Evolutionary conservation across 2,329 filamentous ascomycete species (phyloP), one percentile per base, ranked within the genome.

Genomic region (Beauveria asiatica): DNA sequence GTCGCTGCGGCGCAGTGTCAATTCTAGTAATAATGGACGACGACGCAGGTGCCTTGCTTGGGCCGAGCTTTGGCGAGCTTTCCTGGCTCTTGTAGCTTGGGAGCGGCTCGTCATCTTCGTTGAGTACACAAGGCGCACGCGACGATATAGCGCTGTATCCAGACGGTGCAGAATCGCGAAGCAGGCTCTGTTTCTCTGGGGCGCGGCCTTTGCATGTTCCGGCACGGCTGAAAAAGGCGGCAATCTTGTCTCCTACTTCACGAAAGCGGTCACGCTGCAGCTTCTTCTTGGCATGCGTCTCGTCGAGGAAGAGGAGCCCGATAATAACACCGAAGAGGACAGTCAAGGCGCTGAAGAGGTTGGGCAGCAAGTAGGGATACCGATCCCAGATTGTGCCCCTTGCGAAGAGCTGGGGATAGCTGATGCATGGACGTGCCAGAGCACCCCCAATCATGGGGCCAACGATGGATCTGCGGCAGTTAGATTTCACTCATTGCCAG

Each of bases 371-470:
- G 73, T 96, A 99, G 0, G 94, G 94, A 72, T 88, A 97, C 44
- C 76, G 79, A 59, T 93, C 91, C 80, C 94, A 96, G 61, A 97
- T 83, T 16, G 87, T 88, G 62, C 85, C 89, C 19, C 79, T 78
- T 11, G 80, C 71, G 70, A 97, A 97, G 39, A 90, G 67, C 58
- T 75, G 75, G 13, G 93, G 92, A 70, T 94, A 94, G 71, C 84
- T 92, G 64, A 86, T 81, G 69, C 91, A 94, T 21, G 94, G 94
- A 67, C 91, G 84, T 55, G 94, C 93, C 55, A 99, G 82, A 61
- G 90, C 85, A 67, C 94, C 94, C 69, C 94, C 94, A 70, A 97
- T 88, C 71, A 90, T 89, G 52, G 93, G 92, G 39, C 94, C 94
- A 66, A 97, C 81, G 67, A 97, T 96, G 30, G 93, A 96, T 67